Base-by-base conservation (phyloP, 805 yeast species). In the Candida saitoana region DNA sequence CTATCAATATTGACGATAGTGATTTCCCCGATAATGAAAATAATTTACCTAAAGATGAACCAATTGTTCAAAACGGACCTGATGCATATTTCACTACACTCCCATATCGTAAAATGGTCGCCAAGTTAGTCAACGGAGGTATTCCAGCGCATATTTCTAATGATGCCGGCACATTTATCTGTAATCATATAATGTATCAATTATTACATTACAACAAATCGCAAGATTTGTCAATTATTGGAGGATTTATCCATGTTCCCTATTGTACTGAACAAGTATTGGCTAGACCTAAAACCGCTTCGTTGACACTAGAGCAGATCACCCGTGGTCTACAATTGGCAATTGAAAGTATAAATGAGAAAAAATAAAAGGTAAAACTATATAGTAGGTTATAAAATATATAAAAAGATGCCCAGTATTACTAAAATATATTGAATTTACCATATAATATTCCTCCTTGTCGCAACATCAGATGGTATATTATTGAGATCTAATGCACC, bases 151-250 rank as follows among this genome's bases (percentile, higher is more conserved):
- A 20, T 7, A 5, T 34, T 11, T 34, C 37, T 5, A 20, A 34
- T n/a, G 37, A 34, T 14, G 37, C 37, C 9, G 37, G 37, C n/a
- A 34, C 37, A 11, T 34, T 34, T 20, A 24, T 34, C 6, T 34
- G 37, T n/a, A 34, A 34, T 14, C 37, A 34, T 20, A 34, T 34
- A 5, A 18, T 34, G 18, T 34, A 34, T 14, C 37, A 34, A 20
- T 17, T 34, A 9, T 18, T 34, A 24, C 5, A 34, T 20, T 34
- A 34, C 27, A 18, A n/a, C 18, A 34, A 34, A 18, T 8, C n/a
- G 4, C 17, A 24, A 20, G 6, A 34, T n/a, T n/a, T 12, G 8
- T 5, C 12, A 5, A 18, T 20, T 20, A 6, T 6, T 9, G 37
- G 27, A 5, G 37, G 37, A 5, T 34, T 34, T 16, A 34, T 34